These are phyloP conservation scores for Candida anglica DNA, from an alignment of 805 yeast species.

Conservation along the genomic window DNA sequence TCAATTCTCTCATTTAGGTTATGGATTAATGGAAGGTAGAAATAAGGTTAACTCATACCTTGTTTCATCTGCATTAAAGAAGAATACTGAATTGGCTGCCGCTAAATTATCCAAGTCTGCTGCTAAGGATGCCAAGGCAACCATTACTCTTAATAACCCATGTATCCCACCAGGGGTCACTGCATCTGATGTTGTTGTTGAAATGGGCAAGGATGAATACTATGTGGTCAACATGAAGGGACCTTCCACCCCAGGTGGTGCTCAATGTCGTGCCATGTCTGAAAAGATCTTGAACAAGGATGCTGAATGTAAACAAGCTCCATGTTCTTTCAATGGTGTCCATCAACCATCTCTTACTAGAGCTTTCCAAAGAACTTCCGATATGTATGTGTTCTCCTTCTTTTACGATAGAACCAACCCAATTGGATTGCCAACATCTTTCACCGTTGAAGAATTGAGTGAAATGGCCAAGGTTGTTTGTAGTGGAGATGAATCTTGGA, in stretches of 20 bases:
- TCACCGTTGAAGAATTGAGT: constrained; percentile 77
- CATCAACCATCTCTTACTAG: constrained; percentile 89
- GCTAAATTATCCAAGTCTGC: constrained; percentile 23
- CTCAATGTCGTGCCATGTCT: constrained; percentile 84
- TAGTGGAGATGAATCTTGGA: constrained; percentile 76
- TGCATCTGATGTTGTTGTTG: constrained; percentile 61
- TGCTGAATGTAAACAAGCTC: constrained; percentile 62
- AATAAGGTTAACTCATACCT: constrained; percentile 69
- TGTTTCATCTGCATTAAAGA: constrained; percentile 46
- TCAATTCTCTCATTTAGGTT: constrained; percentile 93
- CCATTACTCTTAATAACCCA: constrained; percentile 61
- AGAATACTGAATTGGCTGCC: constrained; percentile 13
- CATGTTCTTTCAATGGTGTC: constrained; percentile 96
- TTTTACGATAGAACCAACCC: constrained; percentile 95
- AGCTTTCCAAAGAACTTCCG: constrained; percentile 69
- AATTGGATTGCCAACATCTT: constrained; percentile 88
- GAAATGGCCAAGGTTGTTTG: constrained; percentile 85
- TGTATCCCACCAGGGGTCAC: constrained; percentile 79
- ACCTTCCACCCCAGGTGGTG: constrained; percentile 55
- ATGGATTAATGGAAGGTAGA: constrained; percentile 93
- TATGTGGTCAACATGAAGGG: constrained; percentile 64
- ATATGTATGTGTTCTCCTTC: constrained; percentile 87
- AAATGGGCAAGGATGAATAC: constrained; percentile 38
- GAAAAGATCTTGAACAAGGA: constrained; percentile 84
- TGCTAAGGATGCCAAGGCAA: constrained; percentile 34